Percentiles rank a stretch among this genome's conserved stretches.
Conservation (phyloP, 2,329 filamentous ascomycete genomes). For the Penicillium griseofulvum region DNA sequence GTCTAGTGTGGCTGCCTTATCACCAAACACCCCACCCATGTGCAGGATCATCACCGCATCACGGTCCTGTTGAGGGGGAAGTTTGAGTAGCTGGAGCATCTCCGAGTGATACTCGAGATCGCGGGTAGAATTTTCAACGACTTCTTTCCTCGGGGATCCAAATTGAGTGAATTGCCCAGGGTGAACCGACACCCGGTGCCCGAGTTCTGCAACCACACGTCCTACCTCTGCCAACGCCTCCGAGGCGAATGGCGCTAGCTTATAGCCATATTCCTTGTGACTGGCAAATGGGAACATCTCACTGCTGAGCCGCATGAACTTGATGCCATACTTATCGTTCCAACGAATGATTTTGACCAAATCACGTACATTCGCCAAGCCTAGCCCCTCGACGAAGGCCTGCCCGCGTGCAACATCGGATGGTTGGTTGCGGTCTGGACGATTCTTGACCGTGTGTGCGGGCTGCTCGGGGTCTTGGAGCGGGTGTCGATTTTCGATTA, state of each 20-base stretch:
- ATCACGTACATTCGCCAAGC: constrained; percentile 78
- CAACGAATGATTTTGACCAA: constrained; percentile 82
- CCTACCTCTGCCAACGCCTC: constrained; percentile 75
- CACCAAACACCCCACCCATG: constrained; percentile 86
- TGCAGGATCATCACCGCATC: constrained; percentile 95
- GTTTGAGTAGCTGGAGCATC: constrained; percentile 70
- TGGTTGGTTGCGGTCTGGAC: constrained; percentile 71
- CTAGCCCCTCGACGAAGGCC: constrained; percentile 71
- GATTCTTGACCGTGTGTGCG: constrained; percentile 79
- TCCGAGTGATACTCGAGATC: constrained; percentile 89
- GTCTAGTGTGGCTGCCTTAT: constrained; percentile 74
- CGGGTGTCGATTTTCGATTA: constrained; percentile 83
- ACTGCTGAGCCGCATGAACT: constrained; percentile 85
- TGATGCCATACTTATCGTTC: constrained; percentile 91
- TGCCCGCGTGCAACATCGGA: constrained; percentile 66
- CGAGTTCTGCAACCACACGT: constrained; percentile 70
- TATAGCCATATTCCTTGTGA: constrained; percentile 82
- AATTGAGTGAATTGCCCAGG: constrained; percentile 92
- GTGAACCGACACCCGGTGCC: constrained; percentile 84
- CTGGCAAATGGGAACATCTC: constrained; percentile 98
- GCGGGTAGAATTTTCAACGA: constrained; percentile 72
- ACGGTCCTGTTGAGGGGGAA: constrained; percentile 73
- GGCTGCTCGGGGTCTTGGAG: constrained; percentile 71
- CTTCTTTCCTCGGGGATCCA: constrained; percentile 74
- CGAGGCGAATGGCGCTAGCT: constrained; percentile 76